A percentile compares a stretch with the other conserved stretches of the same genome.
Evolutionary conservation across 495 filamentous ascomycete species (phyloP).

Genomic region (Penicillium manginii): DNA sequence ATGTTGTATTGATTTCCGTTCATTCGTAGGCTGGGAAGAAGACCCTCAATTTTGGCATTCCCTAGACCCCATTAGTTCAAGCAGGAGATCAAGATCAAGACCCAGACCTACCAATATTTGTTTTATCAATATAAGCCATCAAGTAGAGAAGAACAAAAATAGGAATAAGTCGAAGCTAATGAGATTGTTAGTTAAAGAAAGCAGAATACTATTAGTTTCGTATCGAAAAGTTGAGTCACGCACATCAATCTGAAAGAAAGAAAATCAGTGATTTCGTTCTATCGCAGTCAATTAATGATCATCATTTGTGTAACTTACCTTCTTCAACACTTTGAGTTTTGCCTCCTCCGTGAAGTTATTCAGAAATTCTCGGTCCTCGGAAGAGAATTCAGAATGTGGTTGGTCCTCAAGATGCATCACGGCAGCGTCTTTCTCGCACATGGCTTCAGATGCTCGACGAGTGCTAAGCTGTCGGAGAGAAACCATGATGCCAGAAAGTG

Average conservation of each 20-base stretch:
- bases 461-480: not conserved
- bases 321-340: conserved; percentile 16
- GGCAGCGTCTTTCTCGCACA: conserved; percentile 15
- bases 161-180: conserved; percentile 11
- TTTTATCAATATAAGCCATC: conserved; percentile 14
- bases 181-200: not conserved
- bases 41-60: conserved; percentile 30
- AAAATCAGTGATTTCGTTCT: not conserved
- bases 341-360: conserved; percentile 12
- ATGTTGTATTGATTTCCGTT: conserved; percentile 28
- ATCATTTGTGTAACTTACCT: conserved; percentile 8
- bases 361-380: conserved; percentile 22
- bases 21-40: conserved; percentile 9
- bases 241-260: not conserved
- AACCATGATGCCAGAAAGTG: not conserved
- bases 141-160: conserved; percentile 15
- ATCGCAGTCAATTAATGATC: not conserved
- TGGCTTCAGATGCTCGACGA: not conserved
- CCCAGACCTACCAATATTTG: not conserved
- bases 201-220: not conserved
- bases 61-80: not conserved
- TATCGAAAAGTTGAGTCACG: not conserved
- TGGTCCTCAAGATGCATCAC: conserved; percentile 20
- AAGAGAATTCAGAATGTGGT: conserved; percentile 1
- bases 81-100: not conserved